Base-by-base conservation (phyloP, 106 monocot genomes). In the Dendrobium huoshanense region DNA sequence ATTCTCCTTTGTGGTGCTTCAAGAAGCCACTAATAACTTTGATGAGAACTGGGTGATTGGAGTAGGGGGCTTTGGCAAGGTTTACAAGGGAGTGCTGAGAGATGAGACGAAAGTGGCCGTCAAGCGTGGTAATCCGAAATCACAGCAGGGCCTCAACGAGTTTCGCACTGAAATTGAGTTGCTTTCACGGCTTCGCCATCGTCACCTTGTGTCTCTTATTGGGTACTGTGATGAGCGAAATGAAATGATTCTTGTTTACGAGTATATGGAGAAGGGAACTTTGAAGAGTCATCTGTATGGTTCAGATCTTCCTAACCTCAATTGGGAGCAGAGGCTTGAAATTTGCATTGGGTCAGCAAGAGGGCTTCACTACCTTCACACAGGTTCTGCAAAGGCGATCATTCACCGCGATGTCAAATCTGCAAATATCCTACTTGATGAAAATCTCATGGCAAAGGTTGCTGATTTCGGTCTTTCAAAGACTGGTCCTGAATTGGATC, bases 291-390 rank as follows among this genome's bases (percentile, higher is more conserved):
- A 93, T 81, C 86, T 93, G 43, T 93, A 93, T 48, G 90, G 85
- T 19, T 88, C 93, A 1, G 85, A 87, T 43, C 81, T 78, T 22
- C 93, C 90, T 51, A 72, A 68, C 70, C 87, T 93, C 49, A 83
- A 80, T 9, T 93, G 93, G 90, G 88, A 87, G 77, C 85, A 88
- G 78, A 87, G 93, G 84, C 85, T 90, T 41, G 90, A 93, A 77
- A 80, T 85, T 16, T 93, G 90, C 64, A 93, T 93, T 15, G 93
- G 93, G 13, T 79, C 90, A 3, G 90, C 93, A 4, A 83, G 90
- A 78, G 93, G 93, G 40, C 93, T 93, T 41, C 93, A 93, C 78
- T 93, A 93, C 56, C 88, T 93, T 29, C 93, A 93, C 68, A 93
- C 90, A 7, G 93, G 90, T 2, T 82, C 79, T 0, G 78, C 88